Evolutionary conservation across 2,329 filamentous ascomycete genomes (phyloP), one percentile per base, ranked within the genome.

Genomic region (Ilyonectria robusta): DNA sequence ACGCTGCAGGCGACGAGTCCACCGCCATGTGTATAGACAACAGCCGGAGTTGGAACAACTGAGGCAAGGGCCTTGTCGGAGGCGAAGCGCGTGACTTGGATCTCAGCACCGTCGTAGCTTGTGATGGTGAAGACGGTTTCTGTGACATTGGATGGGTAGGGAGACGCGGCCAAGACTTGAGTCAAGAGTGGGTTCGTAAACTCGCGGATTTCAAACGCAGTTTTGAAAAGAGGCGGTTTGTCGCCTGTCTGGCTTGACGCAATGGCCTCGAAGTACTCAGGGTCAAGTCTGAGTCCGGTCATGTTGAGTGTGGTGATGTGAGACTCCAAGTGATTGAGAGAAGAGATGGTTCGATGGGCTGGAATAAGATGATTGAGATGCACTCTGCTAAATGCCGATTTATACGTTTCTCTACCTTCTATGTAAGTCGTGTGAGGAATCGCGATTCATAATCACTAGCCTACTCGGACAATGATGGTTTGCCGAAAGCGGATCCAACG

Each of bases 21-120:
- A 17, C 84, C 83, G 35, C 82, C 82, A 62, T 85, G 84, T 21
- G 78, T 67, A 62, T 82, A 79, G 23, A 81, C 48, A 7, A 82
- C 71, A 1, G 78, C 81, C 4, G 78, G 75, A 1, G 58, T 40
- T 7, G 69, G 60, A 11, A 35, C 44, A 13, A 40, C 2, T 8
- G 62, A 58, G 2, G 54, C 35, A 0, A 42, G 29, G 26, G 29
- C 48, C 9, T 59, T 48, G 8, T 62, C 47, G 4, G 59, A 62
- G 2, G 68, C 58, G 51, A 71, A 73, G 54, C 66, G 70, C 6
- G 68, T 65, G 10, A 77, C 23, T 19, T 56, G 60, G 44, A 76
- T 55, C 2, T 62, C 44, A 10, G 59, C 46, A 17, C 64, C 69
- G 35, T 75, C 72, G 58, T 60, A 54, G 47, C 69, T 73, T 6